Base-by-base conservation (phyloP, 768 basidiomycete genomes). In the Suillus variegatus region DNA sequence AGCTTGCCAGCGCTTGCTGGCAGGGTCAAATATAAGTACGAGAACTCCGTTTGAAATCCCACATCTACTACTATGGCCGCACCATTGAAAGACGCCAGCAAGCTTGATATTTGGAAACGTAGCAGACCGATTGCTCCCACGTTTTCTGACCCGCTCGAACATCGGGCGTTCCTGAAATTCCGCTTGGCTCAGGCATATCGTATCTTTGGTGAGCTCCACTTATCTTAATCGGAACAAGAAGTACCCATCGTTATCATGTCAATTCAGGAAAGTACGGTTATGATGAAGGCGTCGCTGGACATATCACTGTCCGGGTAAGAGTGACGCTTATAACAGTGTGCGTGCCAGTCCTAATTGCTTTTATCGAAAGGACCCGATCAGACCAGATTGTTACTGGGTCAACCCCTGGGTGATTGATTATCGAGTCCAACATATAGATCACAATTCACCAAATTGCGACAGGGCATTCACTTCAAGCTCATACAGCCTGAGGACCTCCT, bases 211-310 rank as follows among this genome's bases (percentile, higher is more conserved):
- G 58, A 58, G 73, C 28, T 57, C 41, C 16, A 58, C 28, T 41
- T 18, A 1, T 41, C 18, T 20, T 16, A 16, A 9, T 28, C 22
- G 9, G 18, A 7, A 25, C 9, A 0, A 2, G 5, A 60, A 18
- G 46, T 20, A 14, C 51, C 1, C 16, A 44, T 52, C 38, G 77
- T 78, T 3, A 77, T 49, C 28, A 61, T 35, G 28, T 32, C 32
- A 32, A 32, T 6, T 32, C 60, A 28, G 46, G 28, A 57, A 69
- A 81, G 60, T 70, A 79, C 35, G 83, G 82, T 25, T 84, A 79
- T 65, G 81, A 79, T 55, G 82, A 84, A 66, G 84, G 83, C 40
- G 75, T 82, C 38, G 81, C 83, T 18, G 84, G 84, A 1, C 83
- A 85, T 67, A 85, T 85, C 66, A 84, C 84, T 35, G 80, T 84